Conservation (phyloP, 768 basidiomycete genomes). For the Hydnomerulius pinastri region DNA sequence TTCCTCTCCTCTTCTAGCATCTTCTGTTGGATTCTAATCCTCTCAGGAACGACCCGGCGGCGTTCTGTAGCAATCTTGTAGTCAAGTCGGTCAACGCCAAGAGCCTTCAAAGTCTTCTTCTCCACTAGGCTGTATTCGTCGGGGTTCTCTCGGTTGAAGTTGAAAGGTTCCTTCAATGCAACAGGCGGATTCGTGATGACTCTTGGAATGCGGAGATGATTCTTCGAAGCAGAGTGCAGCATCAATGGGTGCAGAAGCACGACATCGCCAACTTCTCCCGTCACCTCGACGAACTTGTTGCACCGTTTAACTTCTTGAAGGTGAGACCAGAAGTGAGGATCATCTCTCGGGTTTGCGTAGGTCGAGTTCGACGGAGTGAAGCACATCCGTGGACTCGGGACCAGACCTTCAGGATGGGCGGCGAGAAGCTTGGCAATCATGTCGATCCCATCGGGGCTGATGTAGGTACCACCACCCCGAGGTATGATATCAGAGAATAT, state of each 20-base stretch:
- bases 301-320: conserved; percentile 5
- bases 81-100: conserved; percentile 10
- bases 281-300: conserved; percentile 1
- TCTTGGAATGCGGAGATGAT: conserved; percentile 54
- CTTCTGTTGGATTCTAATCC: background rate
- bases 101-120: conserved; percentile 3
- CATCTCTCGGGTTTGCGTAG: conserved; percentile 2
- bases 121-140: conserved; percentile 8
- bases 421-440: conserved; percentile 5
- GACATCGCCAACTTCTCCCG: conserved; percentile 8
- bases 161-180: conserved; percentile 53
- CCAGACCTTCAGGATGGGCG: conserved; percentile 4
- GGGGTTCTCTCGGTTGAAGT: conserved; percentile 25
- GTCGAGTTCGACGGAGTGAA: conserved; percentile 8
- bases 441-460: conserved; percentile 6
- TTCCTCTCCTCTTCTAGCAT: conserved; percentile 10
- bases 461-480: conserved; percentile 2
- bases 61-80: conserved; percentile 2
- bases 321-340: conserved; percentile 4
- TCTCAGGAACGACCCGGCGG: conserved; percentile 6
- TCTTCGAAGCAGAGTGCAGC: conserved; percentile 65
- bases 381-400: background rate
- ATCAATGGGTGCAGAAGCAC: conserved; percentile 55
- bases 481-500: conserved; percentile 10
- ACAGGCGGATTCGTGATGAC: conserved; percentile 71